These are phyloP conservation scores for Aspergillus cejpii DNA, from an alignment of 2,329 filamentous ascomycete species.

Conservation along the genomic window DNA sequence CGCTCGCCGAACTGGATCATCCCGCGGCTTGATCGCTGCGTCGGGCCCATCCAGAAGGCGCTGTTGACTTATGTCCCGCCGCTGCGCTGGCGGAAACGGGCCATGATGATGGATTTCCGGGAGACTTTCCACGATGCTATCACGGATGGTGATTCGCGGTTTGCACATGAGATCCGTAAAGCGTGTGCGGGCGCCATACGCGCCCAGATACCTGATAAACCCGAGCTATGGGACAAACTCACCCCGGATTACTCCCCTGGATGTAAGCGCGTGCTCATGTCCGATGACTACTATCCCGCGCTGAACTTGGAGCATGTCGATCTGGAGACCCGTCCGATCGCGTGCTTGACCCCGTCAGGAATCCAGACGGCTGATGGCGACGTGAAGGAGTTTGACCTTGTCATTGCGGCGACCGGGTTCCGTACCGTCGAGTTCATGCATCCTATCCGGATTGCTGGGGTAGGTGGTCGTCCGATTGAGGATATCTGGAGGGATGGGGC, in stretches of 20 bases:
- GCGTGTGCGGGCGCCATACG: constrained; percentile 39
- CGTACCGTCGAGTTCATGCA: constrained; percentile 54
- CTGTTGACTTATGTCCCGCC: constrained; percentile 48
- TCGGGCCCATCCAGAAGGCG: constrained; percentile 39
- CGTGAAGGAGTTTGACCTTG: constrained; percentile 47
- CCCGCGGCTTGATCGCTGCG: constrained; percentile 46
- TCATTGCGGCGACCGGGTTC: constrained; percentile 56
- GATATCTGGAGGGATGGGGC: constrained; percentile 52
- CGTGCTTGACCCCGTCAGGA: constrained; percentile 42
- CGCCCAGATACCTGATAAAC: constrained; percentile 43
- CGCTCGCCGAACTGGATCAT: constrained; percentile 55
- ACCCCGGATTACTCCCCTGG: constrained; percentile 50
- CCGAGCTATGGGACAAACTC: constrained; percentile 49
- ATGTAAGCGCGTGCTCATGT: constrained; percentile 51
- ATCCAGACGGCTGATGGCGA: constrained; percentile 43
- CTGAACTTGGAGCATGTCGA: constrained; percentile 44
- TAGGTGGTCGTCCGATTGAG: constrained; percentile 37
- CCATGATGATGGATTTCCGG: constrained; percentile 50
- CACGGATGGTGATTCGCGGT: constrained; percentile 34
- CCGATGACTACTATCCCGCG: constrained; percentile 52
- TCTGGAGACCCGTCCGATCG: constrained; percentile 48
- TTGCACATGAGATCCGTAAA: constrained; percentile 39
- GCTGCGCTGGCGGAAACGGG: constrained; percentile 46
- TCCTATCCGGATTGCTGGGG: constrained; percentile 49
- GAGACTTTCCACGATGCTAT: constrained; percentile 45